Base-by-base conservation (phyloP, 441 rosid genomes). In the Arabidopsis lyrata region DNA sequence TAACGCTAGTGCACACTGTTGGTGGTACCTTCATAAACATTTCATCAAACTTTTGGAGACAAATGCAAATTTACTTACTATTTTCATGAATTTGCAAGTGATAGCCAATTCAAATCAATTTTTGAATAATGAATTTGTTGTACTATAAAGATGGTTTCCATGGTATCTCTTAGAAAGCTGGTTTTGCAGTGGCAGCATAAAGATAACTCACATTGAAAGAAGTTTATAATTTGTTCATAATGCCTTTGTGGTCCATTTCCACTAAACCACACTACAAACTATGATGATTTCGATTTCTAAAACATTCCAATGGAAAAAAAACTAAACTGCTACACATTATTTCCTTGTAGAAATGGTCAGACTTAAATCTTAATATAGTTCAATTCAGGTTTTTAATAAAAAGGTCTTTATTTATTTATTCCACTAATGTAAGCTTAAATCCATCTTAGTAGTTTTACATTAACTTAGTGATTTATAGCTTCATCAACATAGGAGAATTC, bases 401-500 rank as follows among this genome's bases (percentile, higher is more conserved):
- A 8, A 8, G 2, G 3, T 34, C 1, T 22, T 61, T 41, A 62
- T 39, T 62, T 18, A 13, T 6, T 52, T 14, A 3, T 52, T 62
- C 9, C 45, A 50, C 6, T 39, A 12, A 44, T 55, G 18, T 42
- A 53, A 36, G 45, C 13, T 52, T 9, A 44, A 45, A 41, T 20
- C 27, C 63, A 44, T 44, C 56, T 54, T 53, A 32, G 11, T 62
- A 62, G 6, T 31, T 52, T 29, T 6, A 6, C 32, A 63, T 50
- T 38, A 35, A 49, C 24, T 54, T 42, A 31, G 1, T 29, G 0
- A 6, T 54, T 63, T 27, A n/a, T 38, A 58, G 58, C 11, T 54
- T 73, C 52, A 8, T 29, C 10, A 13, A 35, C 58, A 42, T 39
- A 66, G 14, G 71, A 54, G 50, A 66, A 63, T 41, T 59, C 60